A percentile compares a stretch with the other conserved stretches of the same genome.
phyloP scores from a whole-genome alignment of 2,329 filamentous ascomycete genomes.

The Colletotrichum higginsianum region DNA sequence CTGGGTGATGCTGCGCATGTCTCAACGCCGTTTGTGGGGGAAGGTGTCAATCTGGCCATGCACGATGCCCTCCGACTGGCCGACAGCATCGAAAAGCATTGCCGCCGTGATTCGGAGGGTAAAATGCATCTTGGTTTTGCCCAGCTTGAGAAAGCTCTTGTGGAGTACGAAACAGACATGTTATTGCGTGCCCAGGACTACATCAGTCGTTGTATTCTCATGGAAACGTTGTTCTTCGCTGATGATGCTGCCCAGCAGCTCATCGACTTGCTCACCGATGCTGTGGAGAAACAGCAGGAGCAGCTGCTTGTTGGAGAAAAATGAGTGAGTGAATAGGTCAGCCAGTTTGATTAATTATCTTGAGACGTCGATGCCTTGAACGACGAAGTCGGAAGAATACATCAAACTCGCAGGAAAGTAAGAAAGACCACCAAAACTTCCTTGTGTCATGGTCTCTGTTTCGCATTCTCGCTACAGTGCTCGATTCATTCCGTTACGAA shows the following conservation, averaged over 20 bases:
- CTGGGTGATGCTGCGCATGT: slow-evolving; percentile 30
- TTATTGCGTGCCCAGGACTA: slow-evolving; percentile 11
- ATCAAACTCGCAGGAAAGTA: no score
- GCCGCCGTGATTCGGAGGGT: background rate
- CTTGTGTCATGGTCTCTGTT: no score
- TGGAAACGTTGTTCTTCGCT: slow-evolving; percentile 18
- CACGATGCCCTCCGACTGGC: slow-evolving; percentile 20
- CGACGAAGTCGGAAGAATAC: no score
- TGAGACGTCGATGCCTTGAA: no score
- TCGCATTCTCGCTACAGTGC: no score
- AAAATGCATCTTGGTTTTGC: background rate
- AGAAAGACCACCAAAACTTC: no score
- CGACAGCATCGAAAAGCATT: slow-evolving; percentile 13
- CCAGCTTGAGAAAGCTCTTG: slow-evolving; percentile 6
- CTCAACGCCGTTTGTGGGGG: slow-evolving; percentile 26
- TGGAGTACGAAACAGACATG: slow-evolving; percentile 30
- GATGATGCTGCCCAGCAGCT: slow-evolving; percentile 5
- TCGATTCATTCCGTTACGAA: no score
- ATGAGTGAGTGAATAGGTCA: no score
- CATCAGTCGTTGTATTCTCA: slow-evolving; percentile 7
- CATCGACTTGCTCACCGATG: background rate
- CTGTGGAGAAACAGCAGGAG: background rate
- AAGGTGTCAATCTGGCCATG: slow-evolving; percentile 35
- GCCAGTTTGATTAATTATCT: no score
- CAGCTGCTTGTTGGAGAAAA: background rate